Evolutionary conservation across 306 rosid genomes (phyloP), one percentile per base, ranked within the genome.

Genomic region (Nissolia schottii): DNA sequence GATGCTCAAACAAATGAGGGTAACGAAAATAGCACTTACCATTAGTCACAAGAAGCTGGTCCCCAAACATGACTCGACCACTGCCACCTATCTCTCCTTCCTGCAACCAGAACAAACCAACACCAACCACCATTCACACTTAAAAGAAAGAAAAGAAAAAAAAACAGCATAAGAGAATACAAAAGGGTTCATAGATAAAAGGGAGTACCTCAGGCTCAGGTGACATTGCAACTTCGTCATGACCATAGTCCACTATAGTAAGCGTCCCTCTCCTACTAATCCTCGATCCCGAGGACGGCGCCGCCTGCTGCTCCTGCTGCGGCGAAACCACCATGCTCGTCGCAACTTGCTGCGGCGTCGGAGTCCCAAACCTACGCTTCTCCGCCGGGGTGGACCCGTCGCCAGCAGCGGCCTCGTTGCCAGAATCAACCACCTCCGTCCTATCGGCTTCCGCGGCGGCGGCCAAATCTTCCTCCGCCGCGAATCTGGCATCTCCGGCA

Each of bases 211-310:
- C 98, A 19, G 92, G 84, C 67, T 91, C 98, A 14, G 98, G 98
- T 49, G 97, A 94, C 95, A 94, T 89, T 12, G 98, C 93, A 25
- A 76, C 91, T 83, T 94, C 98, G 72, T 94, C 98, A 20, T 87
- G 94, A 3, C 94, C 98, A 61, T 94, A 94, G 57, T 94, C 97
- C 62, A 94, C 98, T 45, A 92, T 92, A 0, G 89, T 87, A 75
- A 93, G 85, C 58, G 82, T 75, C 49, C 86, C 92, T 77, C 84
- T 87, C 48, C 82, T 49, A 45, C 75, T 71, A 22, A 81, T 68
- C 63, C 15, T 55, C 35, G 61, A 45, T 50, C 71, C 85, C 13
- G 53, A 28, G 14, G 74, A 34, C 4, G 3, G 13, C 43, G 14
- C 67, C 34, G 22, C 20, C 23, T 24, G 79, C 45, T 77, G 83